Percentiles rank a stretch among this genome's conserved stretches.
phyloP scores from a whole-genome alignment of 1,284 basidiomycete genomes.

The Earliella scabrosa region DNA sequence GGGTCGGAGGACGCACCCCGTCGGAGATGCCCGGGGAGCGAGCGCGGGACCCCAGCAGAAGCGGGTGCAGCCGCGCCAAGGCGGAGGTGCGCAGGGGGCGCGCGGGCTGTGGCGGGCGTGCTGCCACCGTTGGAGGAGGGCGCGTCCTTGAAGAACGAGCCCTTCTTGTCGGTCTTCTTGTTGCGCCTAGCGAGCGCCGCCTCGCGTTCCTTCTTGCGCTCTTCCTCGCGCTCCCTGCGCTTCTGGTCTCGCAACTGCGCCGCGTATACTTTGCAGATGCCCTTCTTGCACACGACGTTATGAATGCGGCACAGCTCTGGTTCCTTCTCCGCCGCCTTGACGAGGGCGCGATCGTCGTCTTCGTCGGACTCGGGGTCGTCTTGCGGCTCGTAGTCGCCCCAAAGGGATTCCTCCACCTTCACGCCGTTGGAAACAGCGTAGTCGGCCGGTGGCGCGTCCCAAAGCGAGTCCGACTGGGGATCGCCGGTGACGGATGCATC shows the following conservation, averaged over 20 bases:
- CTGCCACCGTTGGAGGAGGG: background rate
- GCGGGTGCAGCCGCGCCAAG: background rate
- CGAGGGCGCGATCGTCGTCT: slow-evolving; percentile 2
- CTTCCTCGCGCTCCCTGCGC: background rate
- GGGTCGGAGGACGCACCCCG: background rate
- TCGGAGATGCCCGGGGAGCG: slow-evolving; percentile 11
- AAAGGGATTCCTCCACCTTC: background rate
- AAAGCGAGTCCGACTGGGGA: background rate
- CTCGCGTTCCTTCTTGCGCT: slow-evolving; percentile 1
- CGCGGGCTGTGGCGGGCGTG: background rate
- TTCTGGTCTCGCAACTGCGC: slow-evolving; percentile 4
- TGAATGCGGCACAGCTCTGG: slow-evolving; percentile 27
- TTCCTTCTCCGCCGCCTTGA: background rate
- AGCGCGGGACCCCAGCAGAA: background rate
- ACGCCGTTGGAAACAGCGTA: background rate
- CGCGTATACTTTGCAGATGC: slow-evolving; percentile 29
- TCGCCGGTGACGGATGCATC: background rate
- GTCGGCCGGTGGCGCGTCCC: background rate
- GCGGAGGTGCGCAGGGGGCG: slow-evolving; percentile 14
- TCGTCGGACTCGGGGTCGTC: slow-evolving; percentile 2
- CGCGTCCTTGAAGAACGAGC: background rate
- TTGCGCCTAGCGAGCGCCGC: no score
- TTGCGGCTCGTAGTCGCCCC: background rate
- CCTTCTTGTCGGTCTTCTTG: slow-evolving; percentile 5
- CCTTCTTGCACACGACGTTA: slow-evolving; percentile 28